Evolutionary conservation across 192 early-diverging fungal species (phyloP).

Genomic region (Anaeromyces robustus): DNA sequence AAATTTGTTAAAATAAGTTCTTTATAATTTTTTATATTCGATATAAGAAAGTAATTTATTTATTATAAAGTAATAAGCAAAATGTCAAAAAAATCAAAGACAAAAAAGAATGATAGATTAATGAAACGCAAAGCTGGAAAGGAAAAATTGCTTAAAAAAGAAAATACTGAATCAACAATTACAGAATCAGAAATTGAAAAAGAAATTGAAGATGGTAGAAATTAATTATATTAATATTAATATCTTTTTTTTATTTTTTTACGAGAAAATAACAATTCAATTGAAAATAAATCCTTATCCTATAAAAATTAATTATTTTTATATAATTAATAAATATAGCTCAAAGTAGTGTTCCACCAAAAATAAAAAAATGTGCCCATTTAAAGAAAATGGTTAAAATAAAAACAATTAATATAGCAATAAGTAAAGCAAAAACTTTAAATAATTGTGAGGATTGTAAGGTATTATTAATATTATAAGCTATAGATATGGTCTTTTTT

Average conservation of each 20-base stretch:
- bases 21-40: no score
- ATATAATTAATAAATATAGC: background rate
- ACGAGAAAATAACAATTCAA: no score
- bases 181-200: background rate
- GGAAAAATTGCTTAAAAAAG: background rate
- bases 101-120: background rate
- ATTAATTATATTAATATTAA: no score
- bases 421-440: background rate
- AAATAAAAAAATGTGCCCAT: background rate
- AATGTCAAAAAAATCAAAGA: background rate
- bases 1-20: no score
- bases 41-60: no score
- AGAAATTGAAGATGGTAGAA: background rate
- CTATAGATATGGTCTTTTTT: no score
- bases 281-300: no score
- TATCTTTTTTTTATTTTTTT: no score
- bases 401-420: background rate
- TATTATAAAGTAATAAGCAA: no score
- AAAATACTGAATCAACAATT: background rate
- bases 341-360: background rate
- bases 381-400: background rate
- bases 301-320: no score
- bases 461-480: no score
- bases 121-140: background rate
- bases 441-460: background rate